Conservation (phyloP, 2,329 filamentous ascomycete genomes). For the Monilinia aucupariae region DNA sequence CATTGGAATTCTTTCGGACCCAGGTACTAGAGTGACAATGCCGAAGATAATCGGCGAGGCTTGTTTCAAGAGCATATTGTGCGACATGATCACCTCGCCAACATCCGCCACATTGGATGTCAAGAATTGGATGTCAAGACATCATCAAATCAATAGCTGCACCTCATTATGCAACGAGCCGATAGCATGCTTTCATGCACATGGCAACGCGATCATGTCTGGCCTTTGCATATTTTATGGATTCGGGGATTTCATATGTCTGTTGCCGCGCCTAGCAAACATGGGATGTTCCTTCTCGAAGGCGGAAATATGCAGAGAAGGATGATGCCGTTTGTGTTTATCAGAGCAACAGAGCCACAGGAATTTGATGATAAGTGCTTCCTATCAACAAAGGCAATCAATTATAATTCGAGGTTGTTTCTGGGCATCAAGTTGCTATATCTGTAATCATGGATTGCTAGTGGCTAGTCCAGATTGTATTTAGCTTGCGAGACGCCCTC, state of each 20-base stretch:
- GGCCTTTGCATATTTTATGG: neutral
- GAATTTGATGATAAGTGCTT: no score
- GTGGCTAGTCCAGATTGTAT: no score
- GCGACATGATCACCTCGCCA: neutral
- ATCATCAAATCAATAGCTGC: neutral
- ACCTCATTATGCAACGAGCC: neutral
- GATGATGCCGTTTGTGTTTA: neutral
- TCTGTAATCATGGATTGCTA: no score
- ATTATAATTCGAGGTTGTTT: no score
- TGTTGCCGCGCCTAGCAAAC: neutral
- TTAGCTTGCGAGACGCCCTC: no score
- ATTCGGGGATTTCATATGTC: neutral
- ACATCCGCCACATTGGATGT: neutral
- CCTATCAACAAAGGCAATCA: no score
- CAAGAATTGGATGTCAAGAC: no score
- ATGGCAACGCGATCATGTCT: neutral
- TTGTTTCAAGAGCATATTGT: neutral
- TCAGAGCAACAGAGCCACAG: neutral
- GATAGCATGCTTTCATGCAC: neutral
- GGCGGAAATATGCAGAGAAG: neutral
- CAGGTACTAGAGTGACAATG: neutral
- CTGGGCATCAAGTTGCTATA: no score
- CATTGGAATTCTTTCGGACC: neutral
- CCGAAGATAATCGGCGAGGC: neutral
- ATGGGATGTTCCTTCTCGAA: constrained; percentile 6